Base-by-base conservation (phyloP, 495 filamentous ascomycete species). In the Parachaetomium inaequale region DNA sequence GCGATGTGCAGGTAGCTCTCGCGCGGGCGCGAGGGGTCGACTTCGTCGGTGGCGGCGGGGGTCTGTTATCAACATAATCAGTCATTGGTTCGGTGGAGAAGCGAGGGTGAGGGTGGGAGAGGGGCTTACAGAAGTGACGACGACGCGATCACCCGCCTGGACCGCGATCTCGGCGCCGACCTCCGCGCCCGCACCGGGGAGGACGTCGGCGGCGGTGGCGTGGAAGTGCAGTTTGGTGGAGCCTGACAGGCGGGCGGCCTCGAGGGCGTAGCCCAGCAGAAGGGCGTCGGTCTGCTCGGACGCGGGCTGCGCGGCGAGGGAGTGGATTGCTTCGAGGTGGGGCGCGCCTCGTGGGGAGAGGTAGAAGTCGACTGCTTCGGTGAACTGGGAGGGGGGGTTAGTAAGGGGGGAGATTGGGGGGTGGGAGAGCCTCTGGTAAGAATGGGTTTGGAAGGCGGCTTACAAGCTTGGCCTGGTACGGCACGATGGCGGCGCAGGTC, bases 331-430 rank as follows among this genome's bases (percentile, higher is more conserved):
- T 2, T 82, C 76, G 7, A 87, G 71, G 64, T 91, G 79, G 26
- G 74, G 52, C 42, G 79, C 76, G 60, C 85, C 84, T 0, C 65
- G 43, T 15, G 81, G 76, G 0, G 80, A 81, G 29, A 92, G 77
- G 76, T 91, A 95, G 78, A 85, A 93, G 68, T 95, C 90, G 12
- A 93, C 80, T 12, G 90, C 81, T 74, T 91, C 87, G 10, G 89
- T 86, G 65, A 94, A 78, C 77, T 80, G 59, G 11, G 56, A 14
- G 2, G n/a, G 4, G 2, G 6, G 19, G 59, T 70, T 32, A 68
- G 65, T 34, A 17, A 29, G 17, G 21, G 21, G 7, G 40, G 26
- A 10, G 0, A 63, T 28, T 50, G 23, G 21, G 15, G 8, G 50
- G 5, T 0, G 0, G 28, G 7, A 26, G 38, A 40, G 12, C n/a